phyloP scores from a whole-genome alignment of 2,329 filamentous ascomycete genomes.

The Aspergillus alliaceus region DNA sequence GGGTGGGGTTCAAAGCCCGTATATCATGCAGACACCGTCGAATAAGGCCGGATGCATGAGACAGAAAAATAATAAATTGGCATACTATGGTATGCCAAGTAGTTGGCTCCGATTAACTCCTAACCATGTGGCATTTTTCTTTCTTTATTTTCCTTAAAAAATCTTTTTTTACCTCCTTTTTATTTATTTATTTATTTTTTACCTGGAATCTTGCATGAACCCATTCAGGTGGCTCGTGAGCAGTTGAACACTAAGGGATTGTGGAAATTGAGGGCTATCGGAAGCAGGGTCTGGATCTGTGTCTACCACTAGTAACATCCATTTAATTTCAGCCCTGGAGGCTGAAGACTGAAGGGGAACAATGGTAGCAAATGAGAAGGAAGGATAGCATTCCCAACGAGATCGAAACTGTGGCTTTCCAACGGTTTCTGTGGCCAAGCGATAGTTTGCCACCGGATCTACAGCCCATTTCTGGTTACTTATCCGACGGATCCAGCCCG shows the following conservation, averaged over 20 bases:
- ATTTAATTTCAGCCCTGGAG: neutral
- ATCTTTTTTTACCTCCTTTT: neutral
- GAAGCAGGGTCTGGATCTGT: neutral
- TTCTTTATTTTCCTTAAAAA: neutral
- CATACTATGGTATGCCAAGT: neutral
- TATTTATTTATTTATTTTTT: neutral
- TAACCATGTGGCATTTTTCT: neutral
- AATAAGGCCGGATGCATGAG: neutral
- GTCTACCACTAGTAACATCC: neutral
- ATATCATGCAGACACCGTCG: neutral
- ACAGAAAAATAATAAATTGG: neutral
- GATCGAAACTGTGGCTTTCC: neutral
- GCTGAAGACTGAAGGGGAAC: neutral
- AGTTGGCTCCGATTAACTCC: neutral
- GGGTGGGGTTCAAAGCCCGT: neutral
- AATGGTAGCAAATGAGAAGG: neutral
- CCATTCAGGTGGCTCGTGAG: no score
- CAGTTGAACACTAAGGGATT: no score
- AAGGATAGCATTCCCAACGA: neutral
- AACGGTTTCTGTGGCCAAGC: slow-evolving; percentile 1
- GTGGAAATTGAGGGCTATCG: no score
- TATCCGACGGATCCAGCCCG: neutral
- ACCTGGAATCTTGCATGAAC: neutral
- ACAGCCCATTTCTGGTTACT: neutral
- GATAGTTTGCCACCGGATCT: slow-evolving; percentile 1